phyloP scores from a whole-genome alignment of 1,284 basidiomycete species.

The Termitomyces sp. region DNA sequence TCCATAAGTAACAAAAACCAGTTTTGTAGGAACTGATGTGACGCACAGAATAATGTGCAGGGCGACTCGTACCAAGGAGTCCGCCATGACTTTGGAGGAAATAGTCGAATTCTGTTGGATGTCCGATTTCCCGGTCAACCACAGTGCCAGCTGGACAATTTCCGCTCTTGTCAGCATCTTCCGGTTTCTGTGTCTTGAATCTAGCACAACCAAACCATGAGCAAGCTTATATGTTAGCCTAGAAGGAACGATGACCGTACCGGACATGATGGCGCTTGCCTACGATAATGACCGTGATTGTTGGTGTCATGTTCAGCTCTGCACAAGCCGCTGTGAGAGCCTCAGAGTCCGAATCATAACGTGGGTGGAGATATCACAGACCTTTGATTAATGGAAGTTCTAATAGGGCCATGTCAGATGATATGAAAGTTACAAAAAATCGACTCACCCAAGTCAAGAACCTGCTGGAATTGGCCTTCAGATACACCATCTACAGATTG shows the following conservation, averaged over 20 bases:
- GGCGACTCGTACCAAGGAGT: conserved; percentile 47
- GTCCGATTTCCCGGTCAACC: conserved; percentile 58
- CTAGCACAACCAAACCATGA: conserved; percentile 22
- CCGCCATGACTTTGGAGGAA: conserved; percentile 57
- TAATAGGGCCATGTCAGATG: conserved; percentile 28
- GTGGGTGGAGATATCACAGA: not conserved
- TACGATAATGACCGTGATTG: conserved; percentile 2
- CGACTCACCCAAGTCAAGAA: conserved; percentile 43
- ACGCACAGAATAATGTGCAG: conserved; percentile 37
- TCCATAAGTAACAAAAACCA: not conserved
- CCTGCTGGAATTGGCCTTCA: conserved; percentile 59
- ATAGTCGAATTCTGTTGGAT: conserved; percentile 68
- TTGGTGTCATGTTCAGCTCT: not conserved
- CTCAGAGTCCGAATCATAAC: not conserved
- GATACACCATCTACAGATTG: conserved; percentile 53
- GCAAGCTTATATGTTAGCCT: not conserved
- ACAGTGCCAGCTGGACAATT: conserved; percentile 70
- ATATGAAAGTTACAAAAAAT: not conserved
- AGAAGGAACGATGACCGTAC: conserved; percentile 18
- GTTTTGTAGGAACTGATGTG: not conserved
- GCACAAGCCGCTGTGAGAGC: not conserved
- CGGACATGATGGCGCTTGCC: conserved; percentile 15
- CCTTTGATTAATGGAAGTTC: conserved; percentile 40
- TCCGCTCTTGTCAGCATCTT: conserved; percentile 53
- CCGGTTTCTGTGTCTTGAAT: conserved; percentile 39